Evolutionary conservation across 805 yeast genomes (phyloP), one percentile per base, ranked within the genome.

Genomic region (Yamadazyma takamatsuzukensis): DNA sequence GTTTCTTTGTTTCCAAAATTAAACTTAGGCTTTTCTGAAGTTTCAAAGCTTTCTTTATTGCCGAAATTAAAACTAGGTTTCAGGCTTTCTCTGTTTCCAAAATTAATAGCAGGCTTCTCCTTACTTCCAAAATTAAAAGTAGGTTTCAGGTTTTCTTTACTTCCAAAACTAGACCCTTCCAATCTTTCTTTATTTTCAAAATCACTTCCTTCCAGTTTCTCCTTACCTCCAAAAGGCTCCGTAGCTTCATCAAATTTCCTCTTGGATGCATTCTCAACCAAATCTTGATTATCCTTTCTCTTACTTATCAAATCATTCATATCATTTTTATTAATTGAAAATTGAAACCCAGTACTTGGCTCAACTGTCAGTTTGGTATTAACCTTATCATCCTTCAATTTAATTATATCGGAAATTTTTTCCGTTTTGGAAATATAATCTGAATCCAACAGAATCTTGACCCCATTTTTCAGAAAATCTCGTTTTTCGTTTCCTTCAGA

Each of bases 261-360:
- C 15, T 21, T 15, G 15, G 19, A 12, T 7, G 29, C 4, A 18
- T 21, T n/a, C 9, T 25, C 14, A 3, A 33, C 17, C 4, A 33
- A 25, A 9, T 35, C 37, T 9, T 41, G 36, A 18, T 36, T 37
- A 12, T 41, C 47, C 4, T 41, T 39, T 17, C 54, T 34, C 29
- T 45, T 46, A 28, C 41, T 40, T 7, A 59, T 36, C 8, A 61
- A 45, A 6, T 49, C 41, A 23, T 46, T 38, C 17, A 64, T 43
- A 28, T 56, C 53, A 13, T 46, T 50, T 30, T 54, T 51, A 27
- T 58, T 57, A 13, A 61, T 53, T 4, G 53, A 48, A 34, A 64
- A 64, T 22, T 59, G 49, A 47, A 64, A 64, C 1, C 67, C 70
- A 3, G 58, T 48, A 27, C 67, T 61, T 18, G 70, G 70, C 15